These are phyloP conservation scores for Cetradonia linearis DNA, from an alignment of 495 filamentous ascomycete species.

Conservation along the genomic window DNA sequence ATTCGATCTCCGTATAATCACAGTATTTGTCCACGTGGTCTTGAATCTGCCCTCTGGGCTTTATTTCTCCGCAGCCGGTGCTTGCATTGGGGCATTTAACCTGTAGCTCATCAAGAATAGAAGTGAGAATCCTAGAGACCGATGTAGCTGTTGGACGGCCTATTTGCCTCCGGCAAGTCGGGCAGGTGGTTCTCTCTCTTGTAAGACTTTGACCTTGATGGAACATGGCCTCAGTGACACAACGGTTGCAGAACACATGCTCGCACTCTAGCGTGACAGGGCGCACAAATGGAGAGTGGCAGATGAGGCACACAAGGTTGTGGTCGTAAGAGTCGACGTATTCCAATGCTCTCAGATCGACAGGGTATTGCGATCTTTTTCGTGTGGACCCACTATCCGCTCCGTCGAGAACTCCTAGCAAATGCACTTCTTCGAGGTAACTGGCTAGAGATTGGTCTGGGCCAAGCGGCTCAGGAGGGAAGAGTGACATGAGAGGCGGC, in stretches of 20 bases:
- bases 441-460: not conserved
- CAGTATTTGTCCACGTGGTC: constrained; percentile 71
- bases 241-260: constrained; percentile 66
- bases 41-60: constrained; percentile 57
- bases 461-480: no score
- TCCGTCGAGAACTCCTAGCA: not conserved
- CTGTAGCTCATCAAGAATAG: constrained; percentile 64
- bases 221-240: constrained; percentile 51
- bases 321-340: constrained; percentile 60
- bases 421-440: no score
- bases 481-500: no score
- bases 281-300: constrained; percentile 60
- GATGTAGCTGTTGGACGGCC: constrained; percentile 12
- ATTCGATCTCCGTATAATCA: constrained; percentile 53
- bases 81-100: constrained; percentile 59
- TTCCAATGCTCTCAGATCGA: constrained; percentile 63
- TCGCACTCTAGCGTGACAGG: constrained; percentile 67
- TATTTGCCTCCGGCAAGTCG: constrained; percentile 28
- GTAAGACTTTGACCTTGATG: constrained; percentile 2
- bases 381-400: not conserved
- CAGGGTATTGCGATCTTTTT: constrained; percentile 6
- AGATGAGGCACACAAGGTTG: constrained; percentile 77
- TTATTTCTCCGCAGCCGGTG: constrained; percentile 52
- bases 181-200: constrained; percentile 23
- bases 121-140: constrained; percentile 45